Percentiles rank a stretch among this genome's conserved stretches.
These are phyloP conservation scores for Microsporum ferrugineum DNA, from an alignment of 2,329 filamentous ascomycete species.

Conservation along the genomic window DNA sequence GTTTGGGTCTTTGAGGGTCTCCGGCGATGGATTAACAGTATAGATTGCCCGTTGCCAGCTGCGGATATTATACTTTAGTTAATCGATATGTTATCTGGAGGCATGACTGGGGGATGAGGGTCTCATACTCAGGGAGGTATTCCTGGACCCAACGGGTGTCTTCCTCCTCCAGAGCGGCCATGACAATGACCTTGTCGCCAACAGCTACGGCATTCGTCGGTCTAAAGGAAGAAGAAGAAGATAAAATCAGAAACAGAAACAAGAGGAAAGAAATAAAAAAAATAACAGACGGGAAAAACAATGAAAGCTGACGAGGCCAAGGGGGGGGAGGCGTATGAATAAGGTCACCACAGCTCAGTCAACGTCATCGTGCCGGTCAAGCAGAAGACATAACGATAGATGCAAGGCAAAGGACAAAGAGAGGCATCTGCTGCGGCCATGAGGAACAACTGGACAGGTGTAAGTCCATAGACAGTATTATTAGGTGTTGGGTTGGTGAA, in stretches of 20 bases:
- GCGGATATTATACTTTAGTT: neutral
- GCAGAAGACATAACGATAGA: neutral
- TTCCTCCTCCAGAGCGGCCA: conserved; percentile 36
- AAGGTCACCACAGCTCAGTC: neutral
- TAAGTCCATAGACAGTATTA: neutral
- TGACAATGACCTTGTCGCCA: conserved; percentile 22
- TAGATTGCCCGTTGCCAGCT: conserved; percentile 40
- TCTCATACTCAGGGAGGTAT: conserved; percentile 34
- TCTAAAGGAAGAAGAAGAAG: neutral
- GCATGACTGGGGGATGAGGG: neutral
- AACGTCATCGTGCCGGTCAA: neutral
- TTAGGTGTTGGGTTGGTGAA: neutral
- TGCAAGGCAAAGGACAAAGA: neutral
- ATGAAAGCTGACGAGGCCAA: neutral
- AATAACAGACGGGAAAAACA: neutral
- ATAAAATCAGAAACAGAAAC: neutral
- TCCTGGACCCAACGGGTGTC: conserved; percentile 36
- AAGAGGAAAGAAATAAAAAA: neutral
- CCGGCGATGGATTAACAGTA: conserved; percentile 29
- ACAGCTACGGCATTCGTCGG: neutral
- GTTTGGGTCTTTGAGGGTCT: conserved; percentile 6
- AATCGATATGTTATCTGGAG: neutral
- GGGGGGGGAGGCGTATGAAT: neutral
- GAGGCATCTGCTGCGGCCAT: neutral
- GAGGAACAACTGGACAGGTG: neutral